Evolutionary conservation across 2,329 filamentous ascomycete species (phyloP).

Genomic region (Aspergillus tamarii): DNA sequence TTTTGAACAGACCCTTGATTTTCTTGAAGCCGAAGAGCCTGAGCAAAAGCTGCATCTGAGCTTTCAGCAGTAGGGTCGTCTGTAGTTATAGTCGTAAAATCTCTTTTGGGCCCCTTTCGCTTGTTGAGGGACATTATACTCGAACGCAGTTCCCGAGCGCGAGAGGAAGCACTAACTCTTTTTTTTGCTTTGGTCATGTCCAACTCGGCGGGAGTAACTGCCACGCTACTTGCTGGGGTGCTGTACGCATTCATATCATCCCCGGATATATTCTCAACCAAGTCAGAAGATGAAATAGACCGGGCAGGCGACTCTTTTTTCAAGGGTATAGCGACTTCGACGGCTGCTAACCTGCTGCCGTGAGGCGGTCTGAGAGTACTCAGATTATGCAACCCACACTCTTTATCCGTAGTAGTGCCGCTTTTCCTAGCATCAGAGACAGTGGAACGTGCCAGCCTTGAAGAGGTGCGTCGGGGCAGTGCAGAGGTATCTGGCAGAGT

Average conservation of each 20-base stretch:
- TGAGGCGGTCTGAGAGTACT: neutral
- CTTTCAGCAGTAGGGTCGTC: slow-evolving; percentile 39
- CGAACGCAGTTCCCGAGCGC: slow-evolving; percentile 50
- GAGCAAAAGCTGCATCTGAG: slow-evolving; percentile 57
- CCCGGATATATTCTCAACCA: slow-evolving; percentile 42
- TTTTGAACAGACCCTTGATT: slow-evolving; percentile 44
- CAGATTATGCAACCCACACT: neutral
- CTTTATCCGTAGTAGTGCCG: slow-evolving; percentile 10
- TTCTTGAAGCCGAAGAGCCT: slow-evolving; percentile 60
- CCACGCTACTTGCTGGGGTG: slow-evolving; percentile 65
- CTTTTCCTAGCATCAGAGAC: slow-evolving; percentile 16
- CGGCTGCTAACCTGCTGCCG: slow-evolving; percentile 2
- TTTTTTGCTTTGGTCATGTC: slow-evolving; percentile 31
- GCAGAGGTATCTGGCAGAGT: slow-evolving; percentile 9
- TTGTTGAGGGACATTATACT: slow-evolving; percentile 48
- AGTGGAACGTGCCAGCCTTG: slow-evolving; percentile 24
- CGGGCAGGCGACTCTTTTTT: slow-evolving; percentile 28
- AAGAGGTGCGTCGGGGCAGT: slow-evolving; percentile 27
- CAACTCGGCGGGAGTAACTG: slow-evolving; percentile 57
- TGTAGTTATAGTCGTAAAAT: slow-evolving; percentile 48
- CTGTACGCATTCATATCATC: slow-evolving; percentile 57
- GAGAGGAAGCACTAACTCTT: slow-evolving; percentile 49
- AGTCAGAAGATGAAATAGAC: slow-evolving; percentile 43
- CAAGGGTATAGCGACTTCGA: slow-evolving; percentile 38
- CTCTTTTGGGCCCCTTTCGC: slow-evolving; percentile 47